Percentiles rank a stretch among this genome's conserved stretches.
Evolutionary conservation across 306 rosid genomes (phyloP).

Genomic region (Crotalaria pallida): DNA sequence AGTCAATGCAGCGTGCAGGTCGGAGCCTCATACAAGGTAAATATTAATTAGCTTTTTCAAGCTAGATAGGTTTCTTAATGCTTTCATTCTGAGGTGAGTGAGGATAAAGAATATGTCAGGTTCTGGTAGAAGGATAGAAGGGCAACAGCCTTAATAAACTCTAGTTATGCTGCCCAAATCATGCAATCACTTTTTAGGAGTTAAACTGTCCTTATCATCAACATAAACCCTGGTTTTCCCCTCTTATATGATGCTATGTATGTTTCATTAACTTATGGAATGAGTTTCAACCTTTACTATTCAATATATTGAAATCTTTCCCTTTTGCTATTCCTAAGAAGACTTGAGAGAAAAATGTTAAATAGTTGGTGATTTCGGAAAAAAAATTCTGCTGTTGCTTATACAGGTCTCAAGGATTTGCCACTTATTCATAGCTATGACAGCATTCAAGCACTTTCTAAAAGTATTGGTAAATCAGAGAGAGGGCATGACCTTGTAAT

Average conservation of each 20-base stretch:
- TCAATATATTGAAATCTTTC: neutral
- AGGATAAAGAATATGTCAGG: neutral
- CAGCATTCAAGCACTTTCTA: conserved; percentile 65
- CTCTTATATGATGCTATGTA: neutral
- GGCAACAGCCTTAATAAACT: neutral
- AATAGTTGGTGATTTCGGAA: neutral
- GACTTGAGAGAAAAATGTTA: neutral
- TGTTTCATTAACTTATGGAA: neutral
- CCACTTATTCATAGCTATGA: conserved; percentile 92
- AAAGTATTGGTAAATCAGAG: conserved; percentile 60
- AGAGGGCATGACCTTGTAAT: conserved; percentile 89
- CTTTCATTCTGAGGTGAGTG: conserved; percentile 10
- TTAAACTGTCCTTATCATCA: neutral
- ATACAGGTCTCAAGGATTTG: conserved; percentile 72
- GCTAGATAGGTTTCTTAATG: neutral
- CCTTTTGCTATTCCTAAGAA: neutral
- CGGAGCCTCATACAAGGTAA: neutral
- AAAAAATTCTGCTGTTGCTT: neutral
- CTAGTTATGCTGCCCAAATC: neutral
- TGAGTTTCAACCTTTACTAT: neutral
- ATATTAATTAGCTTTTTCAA: neutral
- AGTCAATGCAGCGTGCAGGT: neutral
- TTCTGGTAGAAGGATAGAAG: conserved; percentile 12
- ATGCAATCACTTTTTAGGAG: neutral
- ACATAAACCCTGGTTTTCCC: neutral